Evolutionary conservation across 2,329 filamentous ascomycete species (phyloP).

Genomic region (Neonectria ditissima): DNA sequence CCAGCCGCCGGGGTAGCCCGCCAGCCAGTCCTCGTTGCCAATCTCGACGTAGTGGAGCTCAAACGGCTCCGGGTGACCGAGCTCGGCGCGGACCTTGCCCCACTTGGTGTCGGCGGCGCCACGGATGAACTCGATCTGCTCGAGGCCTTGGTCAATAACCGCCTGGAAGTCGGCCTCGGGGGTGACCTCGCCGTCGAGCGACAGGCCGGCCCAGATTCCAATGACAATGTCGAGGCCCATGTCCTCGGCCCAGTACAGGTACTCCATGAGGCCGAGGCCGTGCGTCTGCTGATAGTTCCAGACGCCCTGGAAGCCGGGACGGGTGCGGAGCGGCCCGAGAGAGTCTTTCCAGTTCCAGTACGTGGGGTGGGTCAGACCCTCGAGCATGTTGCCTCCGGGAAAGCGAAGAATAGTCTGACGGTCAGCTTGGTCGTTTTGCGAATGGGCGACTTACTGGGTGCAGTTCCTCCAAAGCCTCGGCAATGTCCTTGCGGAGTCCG

Average conservation of each 20-base stretch:
- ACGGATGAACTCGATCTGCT: constrained; percentile 73
- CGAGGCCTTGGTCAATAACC: constrained; percentile 69
- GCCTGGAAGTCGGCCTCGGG: constrained; percentile 63
- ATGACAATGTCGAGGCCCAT: constrained; percentile 69
- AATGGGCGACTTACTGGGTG: constrained; percentile 55
- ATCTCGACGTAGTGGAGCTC: constrained; percentile 71
- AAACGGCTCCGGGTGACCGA: constrained; percentile 73
- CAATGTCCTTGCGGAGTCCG: constrained; percentile 67
- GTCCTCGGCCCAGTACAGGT: constrained; percentile 71
- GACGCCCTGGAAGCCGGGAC: constrained; percentile 66
- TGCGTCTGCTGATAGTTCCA: constrained; percentile 73
- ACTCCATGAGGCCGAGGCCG: constrained; percentile 72
- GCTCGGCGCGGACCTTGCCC: constrained; percentile 67
- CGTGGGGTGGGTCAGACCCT: constrained; percentile 56
- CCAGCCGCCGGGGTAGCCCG: constrained; percentile 59
- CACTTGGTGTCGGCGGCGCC: constrained; percentile 65
- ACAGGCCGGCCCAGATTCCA: constrained; percentile 68
- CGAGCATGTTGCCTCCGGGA: constrained; percentile 74
- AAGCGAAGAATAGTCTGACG: constrained; percentile 68
- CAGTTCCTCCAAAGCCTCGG: constrained; percentile 62
- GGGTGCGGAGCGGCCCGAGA: constrained; percentile 64
- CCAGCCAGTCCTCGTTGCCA: constrained; percentile 76
- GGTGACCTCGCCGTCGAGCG: constrained; percentile 64
- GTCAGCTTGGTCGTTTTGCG: rapidly evolving
- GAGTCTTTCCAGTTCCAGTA: constrained; percentile 67